A percentile compares a stretch with the other conserved stretches of the same genome.
Conservation (phyloP, 306 rosid species). For the Inga laurina region DNA sequence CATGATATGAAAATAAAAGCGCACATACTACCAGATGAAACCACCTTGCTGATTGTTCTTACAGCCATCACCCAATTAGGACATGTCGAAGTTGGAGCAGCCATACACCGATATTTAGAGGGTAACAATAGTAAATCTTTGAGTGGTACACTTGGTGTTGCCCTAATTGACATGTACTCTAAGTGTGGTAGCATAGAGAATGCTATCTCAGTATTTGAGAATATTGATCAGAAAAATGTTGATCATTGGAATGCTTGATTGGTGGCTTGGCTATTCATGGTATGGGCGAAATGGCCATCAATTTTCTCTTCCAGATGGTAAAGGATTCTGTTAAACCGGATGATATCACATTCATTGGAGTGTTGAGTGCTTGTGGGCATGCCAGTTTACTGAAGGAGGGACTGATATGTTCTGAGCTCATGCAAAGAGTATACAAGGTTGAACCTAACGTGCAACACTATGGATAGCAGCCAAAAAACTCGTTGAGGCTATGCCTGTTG, state of each 20-base stretch:
- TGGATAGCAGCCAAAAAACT: constrained; percentile 66
- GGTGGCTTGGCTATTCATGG: constrained; percentile 75
- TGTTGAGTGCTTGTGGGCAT: constrained; percentile 73
- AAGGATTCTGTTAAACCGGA: constrained; percentile 56
- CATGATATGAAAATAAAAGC: constrained; percentile 46
- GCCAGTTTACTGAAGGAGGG: constrained; percentile 77
- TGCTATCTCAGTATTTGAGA: constrained; percentile 59
- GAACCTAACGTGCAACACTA: constrained; percentile 79
- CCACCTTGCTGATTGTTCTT: constrained; percentile 60
- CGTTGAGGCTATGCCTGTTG: constrained; percentile 61
- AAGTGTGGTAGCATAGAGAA: constrained; percentile 71
- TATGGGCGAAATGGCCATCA: constrained; percentile 58
- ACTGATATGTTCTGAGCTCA: constrained; percentile 66
- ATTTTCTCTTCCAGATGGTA: constrained; percentile 63
- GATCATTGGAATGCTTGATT: constrained; percentile 88
- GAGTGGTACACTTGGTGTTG: constrained; percentile 64
- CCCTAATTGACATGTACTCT: constrained; percentile 74
- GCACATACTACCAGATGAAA: constrained; percentile 46
- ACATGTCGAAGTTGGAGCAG: constrained; percentile 51
- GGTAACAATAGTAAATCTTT: constrained; percentile 47
- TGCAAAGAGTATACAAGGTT: constrained; percentile 67
- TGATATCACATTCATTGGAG: constrained; percentile 71
- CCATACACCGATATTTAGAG: constrained; percentile 47
- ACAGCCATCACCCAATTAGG: constrained; percentile 68
- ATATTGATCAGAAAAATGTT: constrained; percentile 48